phyloP scores from a whole-genome alignment of 1,284 basidiomycete species.

The Xerocomus nothofagi region DNA sequence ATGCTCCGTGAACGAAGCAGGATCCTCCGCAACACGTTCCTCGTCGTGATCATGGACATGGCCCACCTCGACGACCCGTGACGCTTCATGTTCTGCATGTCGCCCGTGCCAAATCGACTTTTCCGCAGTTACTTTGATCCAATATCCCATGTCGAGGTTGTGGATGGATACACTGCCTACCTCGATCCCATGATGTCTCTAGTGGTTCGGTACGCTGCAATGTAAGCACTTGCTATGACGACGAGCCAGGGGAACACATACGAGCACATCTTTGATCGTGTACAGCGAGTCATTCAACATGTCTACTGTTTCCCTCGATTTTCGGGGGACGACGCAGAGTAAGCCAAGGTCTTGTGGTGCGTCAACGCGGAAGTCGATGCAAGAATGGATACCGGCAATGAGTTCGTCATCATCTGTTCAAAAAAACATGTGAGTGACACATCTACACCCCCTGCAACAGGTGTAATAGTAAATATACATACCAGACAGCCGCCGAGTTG shows the following conservation, averaged over 20 bases:
- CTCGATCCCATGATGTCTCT: slow-evolving; percentile 10
- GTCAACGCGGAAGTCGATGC: slow-evolving; percentile 6
- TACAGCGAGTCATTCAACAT: slow-evolving; percentile 8
- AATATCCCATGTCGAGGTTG: slow-evolving; percentile 26
- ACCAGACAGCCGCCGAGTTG: slow-evolving; percentile 14
- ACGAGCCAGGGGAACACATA: slow-evolving; percentile 1
- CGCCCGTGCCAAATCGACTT: neutral
- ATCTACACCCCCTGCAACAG: neutral
- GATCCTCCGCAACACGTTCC: neutral
- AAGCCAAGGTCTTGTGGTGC: slow-evolving; percentile 16
- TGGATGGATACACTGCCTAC: neutral
- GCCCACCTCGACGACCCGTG: neutral
- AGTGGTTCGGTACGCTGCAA: neutral
- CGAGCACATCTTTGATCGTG: slow-evolving; percentile 8
- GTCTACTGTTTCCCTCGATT: slow-evolving; percentile 7
- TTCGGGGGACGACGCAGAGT: slow-evolving; percentile 11
- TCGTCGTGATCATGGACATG: neutral
- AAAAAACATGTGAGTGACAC: neutral
- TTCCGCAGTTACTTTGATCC: slow-evolving; percentile 8
- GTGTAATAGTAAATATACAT: neutral
- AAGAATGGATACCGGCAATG: slow-evolving; percentile 8
- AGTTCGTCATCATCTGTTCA: slow-evolving; percentile 12
- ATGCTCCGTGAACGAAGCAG: neutral
- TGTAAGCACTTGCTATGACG: neutral
- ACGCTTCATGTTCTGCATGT: neutral